These are phyloP conservation scores for Psilocybe mexicana DNA, from an alignment of 1,284 basidiomycete genomes.

Conservation along the genomic window DNA sequence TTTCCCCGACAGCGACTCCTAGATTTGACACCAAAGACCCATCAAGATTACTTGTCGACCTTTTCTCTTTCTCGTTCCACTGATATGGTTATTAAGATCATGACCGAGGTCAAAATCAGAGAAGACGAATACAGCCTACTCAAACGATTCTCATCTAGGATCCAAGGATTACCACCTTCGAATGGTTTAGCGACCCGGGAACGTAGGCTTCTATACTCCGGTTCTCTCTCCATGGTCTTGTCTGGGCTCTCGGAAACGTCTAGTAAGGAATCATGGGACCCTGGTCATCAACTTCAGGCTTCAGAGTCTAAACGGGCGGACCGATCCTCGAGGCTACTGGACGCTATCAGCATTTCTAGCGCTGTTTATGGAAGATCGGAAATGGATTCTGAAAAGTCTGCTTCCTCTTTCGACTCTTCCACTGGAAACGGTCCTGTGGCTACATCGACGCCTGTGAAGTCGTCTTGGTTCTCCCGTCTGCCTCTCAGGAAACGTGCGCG, in stretches of 20 bases:
- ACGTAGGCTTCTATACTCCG: conserved; percentile 71
- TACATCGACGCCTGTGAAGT: conserved; percentile 18
- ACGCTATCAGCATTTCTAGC: conserved; percentile 45
- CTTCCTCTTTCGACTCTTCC: conserved; percentile 2
- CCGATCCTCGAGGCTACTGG: conserved; percentile 36
- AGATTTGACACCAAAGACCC: conserved; percentile 65
- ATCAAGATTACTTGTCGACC: conserved; percentile 68
- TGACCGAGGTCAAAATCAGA: conserved; percentile 80
- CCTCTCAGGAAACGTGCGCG: conserved; percentile 22
- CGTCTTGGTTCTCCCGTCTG: conserved; percentile 24
- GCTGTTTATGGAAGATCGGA: conserved; percentile 43
- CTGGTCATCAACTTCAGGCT: conserved; percentile 10
- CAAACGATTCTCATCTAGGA: conserved; percentile 57
- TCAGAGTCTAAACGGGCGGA: conserved; percentile 17
- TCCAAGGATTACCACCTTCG: conserved; percentile 58
- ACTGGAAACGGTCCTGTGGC: conserved; percentile 5
- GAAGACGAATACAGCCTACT: conserved; percentile 82
- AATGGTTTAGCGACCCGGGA: conserved; percentile 65
- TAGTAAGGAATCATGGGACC: background rate
- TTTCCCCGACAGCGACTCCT: conserved; percentile 45
- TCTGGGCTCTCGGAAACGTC: conserved; percentile 5
- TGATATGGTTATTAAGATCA: conserved; percentile 67
- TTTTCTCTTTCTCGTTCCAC: conserved; percentile 68
- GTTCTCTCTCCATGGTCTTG: conserved; percentile 42
- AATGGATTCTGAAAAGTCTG: conserved; percentile 39